Conservation (phyloP, 2,329 filamentous ascomycete species). For the Plectosphaerella plurivora region DNA sequence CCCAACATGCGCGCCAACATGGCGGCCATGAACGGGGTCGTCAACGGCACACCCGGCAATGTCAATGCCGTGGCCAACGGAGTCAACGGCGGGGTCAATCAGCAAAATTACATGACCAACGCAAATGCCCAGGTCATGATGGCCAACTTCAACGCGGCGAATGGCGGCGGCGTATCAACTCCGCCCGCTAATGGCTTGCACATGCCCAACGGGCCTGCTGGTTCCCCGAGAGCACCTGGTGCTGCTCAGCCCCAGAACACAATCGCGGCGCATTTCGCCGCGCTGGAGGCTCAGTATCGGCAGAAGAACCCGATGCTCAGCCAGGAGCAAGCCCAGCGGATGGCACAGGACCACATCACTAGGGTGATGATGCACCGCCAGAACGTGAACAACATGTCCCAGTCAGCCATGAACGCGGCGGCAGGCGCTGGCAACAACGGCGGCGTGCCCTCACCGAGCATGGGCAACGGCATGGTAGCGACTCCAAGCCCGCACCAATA, state of each 20-base stretch:
- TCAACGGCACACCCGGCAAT: slow-evolving; percentile 13
- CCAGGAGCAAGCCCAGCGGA: slow-evolving; percentile 43
- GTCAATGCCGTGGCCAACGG: slow-evolving; percentile 15
- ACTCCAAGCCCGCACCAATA: slow-evolving; percentile 55
- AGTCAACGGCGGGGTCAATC: slow-evolving; percentile 31
- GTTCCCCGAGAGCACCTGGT: slow-evolving; percentile 38
- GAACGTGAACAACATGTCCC: slow-evolving; percentile 25
- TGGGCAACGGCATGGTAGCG: slow-evolving; percentile 42
- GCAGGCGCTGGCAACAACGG: slow-evolving; percentile 36
- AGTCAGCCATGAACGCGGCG: slow-evolving; percentile 52
- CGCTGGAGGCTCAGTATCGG: slow-evolving; percentile 48
- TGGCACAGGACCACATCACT: slow-evolving; percentile 46
- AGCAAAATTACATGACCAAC: slow-evolving; percentile 49
- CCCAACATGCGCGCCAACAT: slow-evolving; percentile 32
- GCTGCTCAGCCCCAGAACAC: slow-evolving; percentile 38
- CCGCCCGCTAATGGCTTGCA: slow-evolving; percentile 40
- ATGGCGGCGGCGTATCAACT: slow-evolving; percentile 36
- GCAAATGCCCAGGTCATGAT: slow-evolving; percentile 50
- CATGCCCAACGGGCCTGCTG: slow-evolving; percentile 39
- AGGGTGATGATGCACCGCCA: slow-evolving; percentile 43
- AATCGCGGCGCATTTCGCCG: slow-evolving; percentile 43
- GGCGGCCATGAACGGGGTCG: slow-evolving; percentile 8
- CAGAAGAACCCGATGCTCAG: slow-evolving; percentile 46
- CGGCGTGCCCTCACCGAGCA: slow-evolving; percentile 24
- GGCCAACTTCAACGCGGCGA: slow-evolving; percentile 41